Evolutionary conservation across 1,284 basidiomycete genomes (phyloP), one percentile per base, ranked within the genome.

Genomic region (Cryptococcus sp.): DNA sequence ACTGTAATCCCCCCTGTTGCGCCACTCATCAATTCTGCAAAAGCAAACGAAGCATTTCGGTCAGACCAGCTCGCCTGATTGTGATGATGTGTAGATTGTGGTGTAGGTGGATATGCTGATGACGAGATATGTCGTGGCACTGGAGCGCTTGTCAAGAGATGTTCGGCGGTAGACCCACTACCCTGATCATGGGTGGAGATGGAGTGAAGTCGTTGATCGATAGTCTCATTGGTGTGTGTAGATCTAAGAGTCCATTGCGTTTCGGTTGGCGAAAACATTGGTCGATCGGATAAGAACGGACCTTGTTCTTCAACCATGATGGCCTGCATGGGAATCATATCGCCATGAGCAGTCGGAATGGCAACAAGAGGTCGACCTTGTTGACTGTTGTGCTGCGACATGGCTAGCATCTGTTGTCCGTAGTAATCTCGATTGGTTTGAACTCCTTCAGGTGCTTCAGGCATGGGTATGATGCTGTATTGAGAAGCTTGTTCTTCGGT

Each of bases 181-280:
- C 23, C 23, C 23, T 23, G 23, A 23, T 23, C 23, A 10, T 48
- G 46, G 15, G 38, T 41, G n/a, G 38, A 41, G 23, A 2, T 46
- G 2, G 44, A 31, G 8, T 31, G n/a, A 10, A n/a, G 5, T 6
- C 36, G 14, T 13, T 38, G 33, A 15, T 15, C 10, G 33, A 5
- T 44, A 4, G 32, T 31, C 32, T 14, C n/a, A 2, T n/a, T 41
- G 10, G 38, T 10, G 10, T 10, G 38, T 2, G 10, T 8, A 11
- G 52, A 33, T 5, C 6, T 8, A 11, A 54, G 23, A n/a, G 35
- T 35, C 37, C 35, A 54, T 4, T 35, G 31, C 31, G n/a, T 31
- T 5, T 54, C 46, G 5, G 31, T 30, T 7, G 53, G 53, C 8
- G 53, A 49, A 30, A 54, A 49, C 13, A 54, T 35, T 14, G 53